Evolutionary conservation across 2,329 filamentous ascomycete species (phyloP), one percentile per base, ranked within the genome.

Genomic region (Coleophoma eucalyptorum): DNA sequence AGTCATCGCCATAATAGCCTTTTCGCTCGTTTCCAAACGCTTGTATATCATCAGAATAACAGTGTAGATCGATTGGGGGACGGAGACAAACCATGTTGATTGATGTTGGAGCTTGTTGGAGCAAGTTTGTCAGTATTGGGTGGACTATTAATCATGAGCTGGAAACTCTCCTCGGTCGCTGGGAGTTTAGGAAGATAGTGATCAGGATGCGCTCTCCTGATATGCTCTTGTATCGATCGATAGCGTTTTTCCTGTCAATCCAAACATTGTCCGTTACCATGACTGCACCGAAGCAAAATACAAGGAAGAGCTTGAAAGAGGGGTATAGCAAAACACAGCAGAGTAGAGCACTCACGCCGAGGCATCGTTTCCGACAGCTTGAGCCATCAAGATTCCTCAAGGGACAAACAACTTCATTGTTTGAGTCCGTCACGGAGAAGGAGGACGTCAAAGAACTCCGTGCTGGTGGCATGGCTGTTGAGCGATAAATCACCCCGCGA

Each of bases 191-290:
- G 86, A 63, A 99, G 96, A 74, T 97, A 97, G 70, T 97, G 88
- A 69, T 96, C 91, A 55, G 93, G 93, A 69, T 99, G 94, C 60
- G 94, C 93, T 70, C 94, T 87, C 64, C 94, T 90, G 65, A 99
- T 97, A 68, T 99, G 94, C 80, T 99, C 94, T 74, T 97, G 94
- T 90, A 99, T 97, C 57, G 93, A 97, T 70, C 94, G 91, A 75
- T 92, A 99, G 61, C 90, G 83, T 73, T 96, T 96, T 76, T 95
- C 90, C 90, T 95, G 72, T 69, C 42, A 52, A 53, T 62, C 57
- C 50, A 56, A 57, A 56, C 20, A 44, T 53, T 60, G 58, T 53
- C 51, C 59, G 61, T 65, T 65, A 64, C 63, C 60, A 67, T 61
- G 54, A 58, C 57, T 62, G 62, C 52, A 58, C 64, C 50, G 62